phyloP scores from a whole-genome alignment of 2,329 filamentous ascomycete species.

The Apiospora aurea region DNA sequence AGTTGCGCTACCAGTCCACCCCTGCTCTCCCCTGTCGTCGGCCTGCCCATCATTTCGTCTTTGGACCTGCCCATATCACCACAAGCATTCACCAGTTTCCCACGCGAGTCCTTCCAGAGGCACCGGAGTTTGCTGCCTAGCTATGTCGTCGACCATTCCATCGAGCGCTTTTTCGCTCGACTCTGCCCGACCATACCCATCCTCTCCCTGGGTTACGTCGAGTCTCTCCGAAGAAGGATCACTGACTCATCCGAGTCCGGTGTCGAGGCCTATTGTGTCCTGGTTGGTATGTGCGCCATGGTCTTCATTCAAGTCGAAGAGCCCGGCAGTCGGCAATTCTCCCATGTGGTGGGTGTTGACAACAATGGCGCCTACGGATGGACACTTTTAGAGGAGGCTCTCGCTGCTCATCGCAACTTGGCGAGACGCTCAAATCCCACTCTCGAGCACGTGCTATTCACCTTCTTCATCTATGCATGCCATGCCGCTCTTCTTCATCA shows the following conservation, averaged over 20 bases:
- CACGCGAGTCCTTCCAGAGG: constrained; percentile 38
- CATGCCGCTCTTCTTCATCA: constrained; percentile 51
- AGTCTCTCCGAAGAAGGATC: constrained; percentile 38
- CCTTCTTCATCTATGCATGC: constrained; percentile 54
- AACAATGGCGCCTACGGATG: constrained; percentile 48
- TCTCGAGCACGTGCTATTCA: constrained; percentile 48
- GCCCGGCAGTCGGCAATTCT: constrained; percentile 41
- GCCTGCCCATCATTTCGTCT: constrained; percentile 29
- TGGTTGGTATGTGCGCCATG: constrained; percentile 49
- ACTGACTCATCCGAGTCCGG: constrained; percentile 36
- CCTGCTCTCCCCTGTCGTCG: constrained; percentile 23
- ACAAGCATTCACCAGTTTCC: constrained; percentile 35
- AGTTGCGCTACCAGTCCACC: constrained; percentile 19
- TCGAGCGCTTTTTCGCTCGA: constrained; percentile 48
- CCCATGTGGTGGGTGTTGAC: constrained; percentile 42
- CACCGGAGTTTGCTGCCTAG: constrained; percentile 44
- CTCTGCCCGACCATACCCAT: constrained; percentile 53
- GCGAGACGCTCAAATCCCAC: constrained; percentile 45
- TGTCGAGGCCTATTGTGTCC: constrained; percentile 46
- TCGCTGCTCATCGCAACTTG: constrained; percentile 44
- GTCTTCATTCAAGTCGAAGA: constrained; percentile 51
- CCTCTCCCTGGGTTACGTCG: constrained; percentile 47
- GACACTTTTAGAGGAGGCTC: constrained; percentile 46
- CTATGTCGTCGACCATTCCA: constrained; percentile 47
- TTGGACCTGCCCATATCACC: constrained; percentile 33